Percentiles rank a stretch among this genome's conserved stretches.
Conservation (phyloP, 495 filamentous ascomycete genomes). For the Evansstolkia leycettana region DNA sequence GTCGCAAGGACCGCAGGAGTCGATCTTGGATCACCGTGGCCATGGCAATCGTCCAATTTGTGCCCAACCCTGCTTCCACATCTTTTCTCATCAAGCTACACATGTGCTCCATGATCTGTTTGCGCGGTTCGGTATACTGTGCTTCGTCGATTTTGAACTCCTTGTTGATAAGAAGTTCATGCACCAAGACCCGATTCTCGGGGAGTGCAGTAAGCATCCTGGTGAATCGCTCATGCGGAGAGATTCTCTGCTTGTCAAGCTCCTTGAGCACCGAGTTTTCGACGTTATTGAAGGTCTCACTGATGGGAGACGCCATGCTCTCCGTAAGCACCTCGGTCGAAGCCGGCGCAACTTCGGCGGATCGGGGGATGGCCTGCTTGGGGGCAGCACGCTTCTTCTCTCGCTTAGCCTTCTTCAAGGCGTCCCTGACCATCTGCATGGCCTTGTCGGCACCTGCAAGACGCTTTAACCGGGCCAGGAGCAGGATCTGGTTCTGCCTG, state of each 20-base stretch:
- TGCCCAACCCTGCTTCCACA: slow-evolving; percentile 57
- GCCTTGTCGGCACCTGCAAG: slow-evolving; percentile 75
- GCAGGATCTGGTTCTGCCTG: slow-evolving; percentile 78
- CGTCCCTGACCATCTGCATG: slow-evolving; percentile 68
- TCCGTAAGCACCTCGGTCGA: slow-evolving; percentile 26
- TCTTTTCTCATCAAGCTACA: slow-evolving; percentile 67
- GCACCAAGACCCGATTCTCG: slow-evolving; percentile 73
- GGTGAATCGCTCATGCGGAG: slow-evolving; percentile 33
- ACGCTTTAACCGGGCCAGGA: slow-evolving; percentile 80
- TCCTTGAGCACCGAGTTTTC: slow-evolving; percentile 26
- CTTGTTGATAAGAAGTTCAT: slow-evolving; percentile 85
- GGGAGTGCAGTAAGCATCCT: slow-evolving; percentile 56
- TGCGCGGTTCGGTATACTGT: slow-evolving; percentile 36
- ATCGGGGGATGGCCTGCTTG: slow-evolving; percentile 50
- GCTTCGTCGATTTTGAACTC: slow-evolving; percentile 54
- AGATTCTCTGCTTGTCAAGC: slow-evolving; percentile 24
- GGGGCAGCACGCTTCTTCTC: slow-evolving; percentile 43
- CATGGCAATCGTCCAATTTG: slow-evolving; percentile 67
- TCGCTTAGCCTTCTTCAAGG: slow-evolving; percentile 66
- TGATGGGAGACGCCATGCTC: slow-evolving; percentile 33
- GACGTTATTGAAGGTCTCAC: slow-evolving; percentile 31
- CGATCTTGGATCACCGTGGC: slow-evolving; percentile 77
- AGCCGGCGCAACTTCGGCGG: slow-evolving; percentile 24
- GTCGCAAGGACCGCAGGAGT: slow-evolving; percentile 67
- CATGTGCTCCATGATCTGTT: slow-evolving; percentile 46